Conservation (phyloP, 2,329 filamentous ascomycete genomes). For the Cladosporium oxysporum region DNA sequence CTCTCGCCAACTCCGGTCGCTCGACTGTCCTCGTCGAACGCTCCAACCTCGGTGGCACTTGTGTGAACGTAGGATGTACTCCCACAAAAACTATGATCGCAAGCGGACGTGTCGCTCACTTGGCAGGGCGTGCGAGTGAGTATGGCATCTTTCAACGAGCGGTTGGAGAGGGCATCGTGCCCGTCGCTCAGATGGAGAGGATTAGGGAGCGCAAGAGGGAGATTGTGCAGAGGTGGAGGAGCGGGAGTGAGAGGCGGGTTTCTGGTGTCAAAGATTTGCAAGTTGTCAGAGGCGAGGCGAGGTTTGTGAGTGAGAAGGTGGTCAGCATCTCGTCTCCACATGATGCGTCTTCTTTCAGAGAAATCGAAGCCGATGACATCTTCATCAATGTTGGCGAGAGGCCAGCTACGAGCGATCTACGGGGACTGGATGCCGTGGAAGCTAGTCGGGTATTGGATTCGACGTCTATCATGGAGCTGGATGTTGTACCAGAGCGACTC, state of each 20-base stretch:
- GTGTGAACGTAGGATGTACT: slow-evolving; percentile 88
- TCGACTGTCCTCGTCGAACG: slow-evolving; percentile 53
- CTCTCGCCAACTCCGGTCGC: slow-evolving; percentile 48
- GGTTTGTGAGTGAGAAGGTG: slow-evolving; percentile 43
- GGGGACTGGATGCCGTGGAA: slow-evolving; percentile 35
- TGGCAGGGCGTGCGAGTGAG: slow-evolving; percentile 44
- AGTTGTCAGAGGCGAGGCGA: slow-evolving; percentile 49
- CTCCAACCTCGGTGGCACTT: slow-evolving; percentile 73
- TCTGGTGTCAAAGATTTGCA: slow-evolving; percentile 44
- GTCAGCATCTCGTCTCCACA: background rate
- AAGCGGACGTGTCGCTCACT: slow-evolving; percentile 53
- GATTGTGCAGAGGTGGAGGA: slow-evolving; percentile 54
- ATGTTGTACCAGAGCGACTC: slow-evolving; percentile 49
- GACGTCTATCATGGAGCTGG: slow-evolving; percentile 52
- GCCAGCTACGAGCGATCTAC: slow-evolving; percentile 21
- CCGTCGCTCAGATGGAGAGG: slow-evolving; percentile 49
- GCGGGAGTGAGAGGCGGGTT: slow-evolving; percentile 49
- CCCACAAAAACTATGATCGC: slow-evolving; percentile 79
- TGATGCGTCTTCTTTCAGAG: background rate
- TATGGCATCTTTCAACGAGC: slow-evolving; percentile 47
- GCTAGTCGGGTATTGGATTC: slow-evolving; percentile 47
- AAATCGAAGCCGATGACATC: background rate
- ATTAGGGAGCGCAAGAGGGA: slow-evolving; percentile 56
- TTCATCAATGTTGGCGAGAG: slow-evolving; percentile 13
- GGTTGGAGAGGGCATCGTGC: slow-evolving; percentile 24